These are phyloP conservation scores for Candida lessepsii DNA, from an alignment of 805 yeast genomes.

Conservation along the genomic window DNA sequence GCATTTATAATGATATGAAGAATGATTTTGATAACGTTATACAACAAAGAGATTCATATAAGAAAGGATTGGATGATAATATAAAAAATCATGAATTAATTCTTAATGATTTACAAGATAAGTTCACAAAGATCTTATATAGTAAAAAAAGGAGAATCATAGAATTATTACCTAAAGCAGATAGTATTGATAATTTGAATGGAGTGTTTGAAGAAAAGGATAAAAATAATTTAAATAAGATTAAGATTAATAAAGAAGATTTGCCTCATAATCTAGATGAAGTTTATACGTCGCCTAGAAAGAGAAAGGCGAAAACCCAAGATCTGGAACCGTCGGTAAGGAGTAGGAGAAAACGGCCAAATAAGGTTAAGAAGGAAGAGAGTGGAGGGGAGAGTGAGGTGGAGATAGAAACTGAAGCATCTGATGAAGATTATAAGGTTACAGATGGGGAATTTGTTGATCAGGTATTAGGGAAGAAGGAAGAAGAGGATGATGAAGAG, in stretches of 20 bases:
- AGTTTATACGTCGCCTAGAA: conserved; percentile 8
- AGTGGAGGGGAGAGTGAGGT: conserved; percentile 5
- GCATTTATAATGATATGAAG: background rate
- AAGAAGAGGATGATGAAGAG: conserved; percentile 1
- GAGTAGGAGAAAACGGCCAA: background rate
- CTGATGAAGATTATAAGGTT: conserved; percentile 4
- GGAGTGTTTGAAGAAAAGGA: conserved; percentile 14
- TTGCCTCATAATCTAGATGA: conserved; percentile 22
- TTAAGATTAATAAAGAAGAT: conserved; percentile 16
- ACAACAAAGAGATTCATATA: conserved; percentile 10
- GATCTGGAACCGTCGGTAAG: background rate
- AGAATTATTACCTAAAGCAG: conserved; percentile 18
- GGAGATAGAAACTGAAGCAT: conserved; percentile 3
- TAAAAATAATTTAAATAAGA: conserved; percentile 17
- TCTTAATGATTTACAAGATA: conserved; percentile 24
- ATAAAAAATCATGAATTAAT: conserved; percentile 12
- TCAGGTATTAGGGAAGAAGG: conserved; percentile 2
- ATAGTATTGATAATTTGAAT: conserved; percentile 19
- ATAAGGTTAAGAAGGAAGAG: conserved; percentile 2
- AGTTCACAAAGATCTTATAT: conserved; percentile 27
- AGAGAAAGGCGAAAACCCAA: conserved; percentile 2
- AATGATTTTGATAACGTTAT: conserved; percentile 4
- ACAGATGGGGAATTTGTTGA: conserved; percentile 5
- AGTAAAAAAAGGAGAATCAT: conserved; percentile 31
- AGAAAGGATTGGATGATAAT: conserved; percentile 6